Evolutionary conservation across 129 eudicot species (phyloP).

Genomic region (Oenanthe sinensis): DNA sequence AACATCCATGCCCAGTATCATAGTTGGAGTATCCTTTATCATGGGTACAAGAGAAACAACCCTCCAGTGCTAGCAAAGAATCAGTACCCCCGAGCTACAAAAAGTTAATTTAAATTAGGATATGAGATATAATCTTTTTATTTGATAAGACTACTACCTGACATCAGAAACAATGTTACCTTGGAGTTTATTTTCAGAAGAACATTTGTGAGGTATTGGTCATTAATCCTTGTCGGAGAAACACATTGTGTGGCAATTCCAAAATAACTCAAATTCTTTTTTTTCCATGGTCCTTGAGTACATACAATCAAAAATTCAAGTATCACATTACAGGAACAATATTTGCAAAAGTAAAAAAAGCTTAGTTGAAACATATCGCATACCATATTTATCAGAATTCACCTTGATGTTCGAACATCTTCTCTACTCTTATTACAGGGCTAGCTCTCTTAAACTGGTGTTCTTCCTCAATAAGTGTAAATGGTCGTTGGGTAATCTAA

Average conservation of each 20-base stretch:
- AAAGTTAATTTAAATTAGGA: not conserved
- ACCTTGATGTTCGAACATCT: conserved; percentile 71
- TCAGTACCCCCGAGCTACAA: too few relatives aligned
- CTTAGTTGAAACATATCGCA: too few relatives aligned
- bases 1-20: too few relatives aligned
- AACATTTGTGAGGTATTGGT: too few relatives aligned
- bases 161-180: conserved; percentile 31
- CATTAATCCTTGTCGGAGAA: conserved; percentile 65
- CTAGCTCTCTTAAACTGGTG: conserved; percentile 40
- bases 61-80: too few relatives aligned
- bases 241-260: conserved; percentile 77
- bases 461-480: conserved; percentile 85
- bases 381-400: conserved; percentile 84
- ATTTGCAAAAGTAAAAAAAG: too few relatives aligned
- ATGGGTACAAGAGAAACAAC: too few relatives aligned
- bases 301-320: not conserved
- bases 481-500: conserved; percentile 78
- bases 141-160: not conserved
- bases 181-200: conserved; percentile 81
- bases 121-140: not conserved
- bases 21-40: too few relatives aligned
- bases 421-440: conserved; percentile 65
- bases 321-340: not conserved
- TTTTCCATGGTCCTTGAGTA: conserved; percentile 94
- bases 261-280: conserved; percentile 52